Conservation (phyloP, 129 eudicot genomes). For the Tagetes erecta region DNA sequence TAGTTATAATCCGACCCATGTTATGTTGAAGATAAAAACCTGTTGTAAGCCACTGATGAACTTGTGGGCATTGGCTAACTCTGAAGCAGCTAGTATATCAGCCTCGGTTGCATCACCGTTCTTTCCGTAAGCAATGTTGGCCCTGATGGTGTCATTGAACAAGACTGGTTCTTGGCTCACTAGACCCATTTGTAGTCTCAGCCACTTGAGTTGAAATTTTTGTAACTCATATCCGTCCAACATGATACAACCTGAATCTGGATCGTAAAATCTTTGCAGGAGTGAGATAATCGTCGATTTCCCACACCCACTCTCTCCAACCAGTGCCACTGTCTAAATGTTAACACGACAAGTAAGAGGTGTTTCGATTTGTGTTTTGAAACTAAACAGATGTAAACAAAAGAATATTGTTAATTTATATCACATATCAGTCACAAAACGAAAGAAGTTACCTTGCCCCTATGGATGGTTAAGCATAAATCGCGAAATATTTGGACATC, state of each 20-base stretch:
- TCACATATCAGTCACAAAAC: too few relatives aligned
- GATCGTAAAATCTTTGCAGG: conserved; percentile 70
- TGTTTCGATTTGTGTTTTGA: background rate
- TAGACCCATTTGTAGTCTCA: conserved; percentile 68
- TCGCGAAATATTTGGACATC: conserved; percentile 61
- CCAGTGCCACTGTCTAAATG: conserved; percentile 61
- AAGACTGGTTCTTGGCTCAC: conserved; percentile 70
- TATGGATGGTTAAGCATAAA: conserved; percentile 60
- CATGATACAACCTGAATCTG: conserved; percentile 51
- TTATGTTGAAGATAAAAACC: conserved; percentile 5
- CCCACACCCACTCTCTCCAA: conserved; percentile 81
- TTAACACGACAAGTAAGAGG: conserved; percentile 22
- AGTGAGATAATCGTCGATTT: conserved; percentile 67
- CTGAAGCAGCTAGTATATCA: conserved; percentile 60
- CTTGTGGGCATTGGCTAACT: conserved; percentile 60
- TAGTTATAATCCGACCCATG: too few relatives aligned
- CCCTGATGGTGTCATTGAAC: conserved; percentile 62
- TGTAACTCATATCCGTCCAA: conserved; percentile 59
- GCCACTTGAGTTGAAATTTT: conserved; percentile 61
- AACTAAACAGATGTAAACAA: too few relatives aligned
- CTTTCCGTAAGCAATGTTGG: conserved; percentile 67
- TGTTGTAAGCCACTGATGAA: conserved; percentile 58
- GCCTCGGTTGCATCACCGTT: conserved; percentile 58
- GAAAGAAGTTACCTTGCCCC: conserved; percentile 41
- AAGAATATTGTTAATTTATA: too few relatives aligned